phyloP scores from a whole-genome alignment of 371 early-diverging fungal species.

The Mycotypha africana region DNA sequence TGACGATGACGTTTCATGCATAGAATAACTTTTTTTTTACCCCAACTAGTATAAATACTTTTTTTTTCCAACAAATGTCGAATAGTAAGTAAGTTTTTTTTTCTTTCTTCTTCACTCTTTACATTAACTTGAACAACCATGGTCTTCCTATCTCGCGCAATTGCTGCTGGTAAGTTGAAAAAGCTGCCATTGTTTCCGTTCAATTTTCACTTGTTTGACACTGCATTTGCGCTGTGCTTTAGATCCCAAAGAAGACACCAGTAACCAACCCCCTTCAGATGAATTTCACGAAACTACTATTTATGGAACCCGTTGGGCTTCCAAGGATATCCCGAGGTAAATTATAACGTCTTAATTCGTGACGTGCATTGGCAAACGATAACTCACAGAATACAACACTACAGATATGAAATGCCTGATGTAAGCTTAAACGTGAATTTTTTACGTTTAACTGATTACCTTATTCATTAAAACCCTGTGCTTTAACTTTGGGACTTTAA shows the following conservation, averaged over 20 bases:
- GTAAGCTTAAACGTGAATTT: slow-evolving; percentile 16
- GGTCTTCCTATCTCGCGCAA: slow-evolving; percentile 26
- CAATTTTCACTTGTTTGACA: too few species aligned
- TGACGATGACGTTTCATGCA: too few species aligned
- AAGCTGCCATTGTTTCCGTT: not conserved
- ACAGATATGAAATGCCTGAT: slow-evolving; percentile 37
- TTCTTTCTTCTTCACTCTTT: not conserved
- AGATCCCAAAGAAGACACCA: not conserved
- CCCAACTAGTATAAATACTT: too few species aligned
- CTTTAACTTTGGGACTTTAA: too few species aligned
- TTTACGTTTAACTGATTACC: not conserved
- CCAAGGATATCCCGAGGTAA: slow-evolving; percentile 39
- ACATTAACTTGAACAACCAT: slow-evolving; percentile 4
- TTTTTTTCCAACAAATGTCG: too few species aligned
- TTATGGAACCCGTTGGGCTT: slow-evolving; percentile 43
- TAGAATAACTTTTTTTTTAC: too few species aligned
- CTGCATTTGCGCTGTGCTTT: too few species aligned
- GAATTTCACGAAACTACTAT: slow-evolving; percentile 28
- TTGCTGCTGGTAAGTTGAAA: slow-evolving; percentile 15
- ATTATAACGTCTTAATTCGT: too few species aligned
- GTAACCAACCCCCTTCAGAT: too few species aligned
- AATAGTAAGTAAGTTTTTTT: too few species aligned
- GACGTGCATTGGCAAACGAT: too few species aligned
- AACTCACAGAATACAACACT: too few species aligned
- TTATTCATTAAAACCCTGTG: not conserved